Evolutionary conservation across 2,329 filamentous ascomycete genomes (phyloP), one percentile per base, ranked within the genome.

Genomic region (Aspergillus alliaceus): DNA sequence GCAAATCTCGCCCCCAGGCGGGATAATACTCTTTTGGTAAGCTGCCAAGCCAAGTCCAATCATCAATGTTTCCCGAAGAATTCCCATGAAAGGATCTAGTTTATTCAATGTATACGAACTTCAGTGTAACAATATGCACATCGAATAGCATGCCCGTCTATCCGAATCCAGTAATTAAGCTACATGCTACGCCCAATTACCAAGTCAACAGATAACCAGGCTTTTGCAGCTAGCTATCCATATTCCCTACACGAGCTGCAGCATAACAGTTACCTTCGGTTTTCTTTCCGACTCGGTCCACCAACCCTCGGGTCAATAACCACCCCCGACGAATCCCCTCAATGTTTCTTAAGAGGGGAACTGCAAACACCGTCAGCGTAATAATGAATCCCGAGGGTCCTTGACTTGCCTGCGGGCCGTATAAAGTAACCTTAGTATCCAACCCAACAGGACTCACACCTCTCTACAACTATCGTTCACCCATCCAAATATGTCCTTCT

Each of bases 401-500:
- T n/a, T 11, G 34, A 18, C 8, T 15, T 11, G 24, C 7, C 27
- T 20, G 24, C n/a, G 18, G 42, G 12, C 39, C 18, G 14, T 54
- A 57, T 57, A 57, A 56, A 54, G 29, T 27, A 27, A 15, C 34
- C 15, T 6, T 9, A 15, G 14, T 6, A 24, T 11, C 37, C 14
- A 22, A 15, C 15, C 39, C 20, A 11, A 35, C 14, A 31, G n/a
- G 9, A 37, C n/a, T 32, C 22, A n/a, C 49, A 29, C 31, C 39
- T 25, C 24, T 52, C 39, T 31, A 56, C n/a, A 20, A 48, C 25
- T 40, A 51, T 42, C 20, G 18, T 2, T 24, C 11, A 18, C 34
- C 14, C 24, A 14, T 49, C 18, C 44, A 14, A 62, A 42, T 6
- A 77, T 78, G 75, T 70, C 74, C 25, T 60, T 71, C 53, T 72